Base-by-base conservation (phyloP, 2,329 filamentous ascomycete genomes). In the Teratosphaeria epicoccoides region DNA sequence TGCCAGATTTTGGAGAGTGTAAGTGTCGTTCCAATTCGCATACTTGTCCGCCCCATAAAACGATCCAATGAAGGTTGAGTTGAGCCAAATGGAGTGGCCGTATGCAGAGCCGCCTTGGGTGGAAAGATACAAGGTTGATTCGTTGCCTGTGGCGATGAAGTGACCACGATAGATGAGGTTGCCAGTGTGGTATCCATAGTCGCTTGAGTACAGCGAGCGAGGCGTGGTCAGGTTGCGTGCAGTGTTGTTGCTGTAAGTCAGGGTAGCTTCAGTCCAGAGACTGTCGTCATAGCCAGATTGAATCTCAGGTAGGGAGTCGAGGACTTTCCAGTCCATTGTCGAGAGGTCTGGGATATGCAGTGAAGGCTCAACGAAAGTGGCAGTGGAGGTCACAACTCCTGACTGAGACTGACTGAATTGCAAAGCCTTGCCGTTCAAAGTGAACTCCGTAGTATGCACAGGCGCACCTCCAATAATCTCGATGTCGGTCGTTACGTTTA, bases 121-220 rank as follows among this genome's bases (percentile, higher is more conserved):
- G 43, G 71, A 71, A 2, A 66, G 47, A 54, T 68, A 76, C 45
- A 90, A 69, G 0, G 68, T 70, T 0, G 71, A 71, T 56, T 88
- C 84, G 1, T 73, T 68, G 14, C 83, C 83, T 1, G 71, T 76
- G 4, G 85, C 80, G 0, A 71, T 76, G 63, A 91, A 90, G 57
- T 81, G 75, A 0, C 85, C 86, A 1, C 85, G 79, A 71, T 80
- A 90, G 46, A 90, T 59, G 0, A 89, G 72, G 1, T 78, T 79
- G 2, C 86, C 85, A 0, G 81, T 76, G 64, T 87, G 75, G 67
- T 82, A 90, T 23, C 85, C 85, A 61, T 90, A 90, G 66, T 90
- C 86, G 14, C 79, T 79, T 0, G 75, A 76, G 60, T 84, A 87
- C 0, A 90, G 76, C 2, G 69, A 72, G 0, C 78, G 81, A 0